Evolutionary conservation across 2,329 filamentous ascomycete genomes (phyloP), one percentile per base, ranked within the genome.

Genomic region (Verticillium nonalfalfae): DNA sequence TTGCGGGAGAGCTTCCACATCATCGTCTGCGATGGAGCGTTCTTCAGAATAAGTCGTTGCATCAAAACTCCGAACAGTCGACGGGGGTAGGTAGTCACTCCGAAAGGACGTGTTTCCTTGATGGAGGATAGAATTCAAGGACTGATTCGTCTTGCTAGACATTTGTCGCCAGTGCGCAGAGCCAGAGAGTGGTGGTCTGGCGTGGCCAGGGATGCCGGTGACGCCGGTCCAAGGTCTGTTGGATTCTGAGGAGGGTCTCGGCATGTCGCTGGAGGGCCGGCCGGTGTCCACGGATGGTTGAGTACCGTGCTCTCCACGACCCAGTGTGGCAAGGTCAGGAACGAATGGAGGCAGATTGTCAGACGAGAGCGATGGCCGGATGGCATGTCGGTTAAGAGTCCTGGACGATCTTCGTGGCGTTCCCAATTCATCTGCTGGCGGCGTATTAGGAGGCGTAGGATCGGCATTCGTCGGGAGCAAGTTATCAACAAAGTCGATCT

Each of bases 361-460:
- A 2, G 73, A 68, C 1, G 73, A 72, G 1, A 75, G 61, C 0
- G 75, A 76, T 14, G 74, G 68, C 7, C 70, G 71, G 5, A 72
- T 72, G 10, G 76, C 68, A 36, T 80, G 78, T 57, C 82, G 78
- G 62, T 81, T 81, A 18, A 85, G 73, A 15, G 85, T 73, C 66
- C 81, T 80, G 0, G 84, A 88, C 4, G 83, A 87, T 55, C 80
- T 77, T 62, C 82, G 76, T 4, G 83, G 81, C 3, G 78, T 83
- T 39, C 79, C 76, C 62, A 68, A 68, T 10, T 64, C 68, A 15
- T 74, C 74, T 7, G 78, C 78, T 2, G 85, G 85, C 4, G 86
- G 85, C 1, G 86, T 88, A 40, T 77, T 85, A 3, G 86, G 85
- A 1, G 86, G 86, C 1, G 86, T 88, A 0, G 81, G 81, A 59